Evolutionary conservation across 257 asterid genomes (phyloP), one percentile per base, ranked within the genome.

Genomic region (Rehmannia glutinosa): DNA sequence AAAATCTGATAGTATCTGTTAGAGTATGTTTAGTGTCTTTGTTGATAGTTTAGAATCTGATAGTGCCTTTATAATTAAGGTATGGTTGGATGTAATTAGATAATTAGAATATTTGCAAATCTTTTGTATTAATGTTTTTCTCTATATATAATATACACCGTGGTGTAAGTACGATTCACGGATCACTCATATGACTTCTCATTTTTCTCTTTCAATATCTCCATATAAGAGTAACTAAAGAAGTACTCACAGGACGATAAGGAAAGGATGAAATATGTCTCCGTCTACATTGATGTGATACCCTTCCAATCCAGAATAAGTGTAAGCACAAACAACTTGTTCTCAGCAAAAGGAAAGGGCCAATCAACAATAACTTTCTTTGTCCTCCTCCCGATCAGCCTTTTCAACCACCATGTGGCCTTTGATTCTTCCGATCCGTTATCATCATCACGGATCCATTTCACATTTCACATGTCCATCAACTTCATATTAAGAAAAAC

Each of bases 391-490:
- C 98, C 96, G 72, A 93, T 84, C 72, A 93, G 79, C 83, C 98
- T 86, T 70, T 87, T 90, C 68, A 90, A 75, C 98, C 97, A 93
- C 97, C 97, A 93, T 8, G 79, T 74, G 41, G 93, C 77, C 78
- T 85, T 90, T 65, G 95, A 86, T 82, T 84, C 94, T 74, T 87
- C 94, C 9, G 92, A 68, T 77, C 75, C 88, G 64, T 82, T 80
- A 59, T 87, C 91, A 68, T 87, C 88, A 78, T 85, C 90, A 10
- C 92, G 93, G 32, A 86, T 93, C 98, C 98, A 93, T 82, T 85
- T 93, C 98, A 71, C 98, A 93, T 77, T 90, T 93, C 52, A 77
- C 84, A 74, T 82, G 95, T 73, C 98, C 97, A 80, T 89, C 98
- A 83, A 89, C 97, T 91, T 79, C 77, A 82, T 50, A 66, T 69